Evolutionary conservation across 768 basidiomycete species (phyloP).

Genomic region (Tylopilus felleus): DNA sequence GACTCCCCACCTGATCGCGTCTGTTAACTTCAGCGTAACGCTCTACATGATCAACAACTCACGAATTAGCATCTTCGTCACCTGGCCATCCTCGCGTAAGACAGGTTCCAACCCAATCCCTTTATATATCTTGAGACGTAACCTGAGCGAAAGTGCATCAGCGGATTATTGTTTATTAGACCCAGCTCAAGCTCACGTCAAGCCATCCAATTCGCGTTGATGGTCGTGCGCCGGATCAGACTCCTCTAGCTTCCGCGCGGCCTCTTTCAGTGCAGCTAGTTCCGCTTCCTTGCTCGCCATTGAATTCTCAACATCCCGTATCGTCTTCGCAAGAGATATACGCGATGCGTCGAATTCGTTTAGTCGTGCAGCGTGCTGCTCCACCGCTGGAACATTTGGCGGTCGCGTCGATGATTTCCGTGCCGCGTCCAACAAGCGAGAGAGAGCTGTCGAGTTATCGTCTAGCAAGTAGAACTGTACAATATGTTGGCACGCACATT

Average conservation of each 20-base stretch:
- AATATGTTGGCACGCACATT: constrained; percentile 40
- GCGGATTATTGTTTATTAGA: neutral
- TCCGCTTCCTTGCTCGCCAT: constrained; percentile 69
- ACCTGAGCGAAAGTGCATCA: constrained; percentile 35
- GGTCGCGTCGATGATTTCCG: constrained; percentile 70
- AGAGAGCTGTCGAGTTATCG: constrained; percentile 45
- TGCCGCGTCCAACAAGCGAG: constrained; percentile 63
- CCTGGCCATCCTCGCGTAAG: constrained; percentile 45
- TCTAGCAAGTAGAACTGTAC: neutral
- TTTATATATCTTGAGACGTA: constrained; percentile 67
- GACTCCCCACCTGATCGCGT: constrained; percentile 42
- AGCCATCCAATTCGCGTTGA: constrained; percentile 63
- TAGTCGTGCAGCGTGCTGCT: constrained; percentile 55
- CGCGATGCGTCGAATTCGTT: constrained; percentile 64
- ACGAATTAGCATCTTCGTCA: constrained; percentile 68
- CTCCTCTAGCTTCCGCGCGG: constrained; percentile 55
- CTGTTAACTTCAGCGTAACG: neutral
- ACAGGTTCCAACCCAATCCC: constrained; percentile 72
- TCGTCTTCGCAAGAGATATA: constrained; percentile 67
- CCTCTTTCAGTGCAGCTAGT: constrained; percentile 64
- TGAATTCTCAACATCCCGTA: constrained; percentile 66
- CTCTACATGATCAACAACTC: constrained; percentile 28
- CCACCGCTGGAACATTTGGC: constrained; percentile 61
- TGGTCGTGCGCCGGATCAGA: constrained; percentile 74
- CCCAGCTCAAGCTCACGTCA: constrained; percentile 45